phyloP scores from a whole-genome alignment of 2,329 filamentous ascomycete genomes.

The Decorospora gaudefroyi region DNA sequence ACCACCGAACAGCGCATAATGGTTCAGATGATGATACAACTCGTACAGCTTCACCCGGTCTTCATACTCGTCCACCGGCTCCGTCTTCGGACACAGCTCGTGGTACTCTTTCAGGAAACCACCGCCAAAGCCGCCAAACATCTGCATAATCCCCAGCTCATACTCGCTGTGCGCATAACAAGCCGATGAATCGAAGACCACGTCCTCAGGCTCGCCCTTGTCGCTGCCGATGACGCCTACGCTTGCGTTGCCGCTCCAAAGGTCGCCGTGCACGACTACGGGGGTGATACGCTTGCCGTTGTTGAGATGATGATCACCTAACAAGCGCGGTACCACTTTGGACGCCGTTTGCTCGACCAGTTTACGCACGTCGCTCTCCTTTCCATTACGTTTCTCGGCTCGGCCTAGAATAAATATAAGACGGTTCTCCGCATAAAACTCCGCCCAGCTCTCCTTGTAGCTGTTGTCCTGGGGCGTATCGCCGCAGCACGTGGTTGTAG shows the following conservation, averaged over 20 bases:
- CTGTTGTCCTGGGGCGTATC: slow-evolving; percentile 80
- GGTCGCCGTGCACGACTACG: slow-evolving; percentile 84
- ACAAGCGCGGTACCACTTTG: slow-evolving; percentile 73
- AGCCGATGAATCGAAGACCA: slow-evolving; percentile 80
- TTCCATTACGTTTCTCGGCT: slow-evolving; percentile 65
- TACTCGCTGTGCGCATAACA: slow-evolving; percentile 89
- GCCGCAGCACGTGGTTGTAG: slow-evolving; percentile 83
- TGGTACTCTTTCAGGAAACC: slow-evolving; percentile 80
- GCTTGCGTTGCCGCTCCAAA: slow-evolving; percentile 89
- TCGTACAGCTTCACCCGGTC: slow-evolving; percentile 83
- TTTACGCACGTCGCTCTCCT: slow-evolving; percentile 63
- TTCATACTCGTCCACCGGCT: slow-evolving; percentile 81
- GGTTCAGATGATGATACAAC: slow-evolving; percentile 89
- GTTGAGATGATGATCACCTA: slow-evolving; percentile 69
- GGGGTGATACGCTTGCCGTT: slow-evolving; percentile 66
- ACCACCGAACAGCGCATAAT: slow-evolving; percentile 81
- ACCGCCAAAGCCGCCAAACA: slow-evolving; percentile 86
- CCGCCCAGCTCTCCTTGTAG: slow-evolving; percentile 74
- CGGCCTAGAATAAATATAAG: slow-evolving; percentile 66
- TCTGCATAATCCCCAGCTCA: slow-evolving; percentile 90
- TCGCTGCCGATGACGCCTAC: slow-evolving; percentile 62
- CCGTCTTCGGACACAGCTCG: slow-evolving; percentile 72
- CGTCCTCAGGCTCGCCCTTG: slow-evolving; percentile 70
- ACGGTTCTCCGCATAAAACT: slow-evolving; percentile 81
- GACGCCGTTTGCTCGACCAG: slow-evolving; percentile 68